Percentiles rank a stretch among this genome's conserved stretches.
Conservation (phyloP, 2,329 filamentous ascomycete genomes). For the Fusarium devonianum region DNA sequence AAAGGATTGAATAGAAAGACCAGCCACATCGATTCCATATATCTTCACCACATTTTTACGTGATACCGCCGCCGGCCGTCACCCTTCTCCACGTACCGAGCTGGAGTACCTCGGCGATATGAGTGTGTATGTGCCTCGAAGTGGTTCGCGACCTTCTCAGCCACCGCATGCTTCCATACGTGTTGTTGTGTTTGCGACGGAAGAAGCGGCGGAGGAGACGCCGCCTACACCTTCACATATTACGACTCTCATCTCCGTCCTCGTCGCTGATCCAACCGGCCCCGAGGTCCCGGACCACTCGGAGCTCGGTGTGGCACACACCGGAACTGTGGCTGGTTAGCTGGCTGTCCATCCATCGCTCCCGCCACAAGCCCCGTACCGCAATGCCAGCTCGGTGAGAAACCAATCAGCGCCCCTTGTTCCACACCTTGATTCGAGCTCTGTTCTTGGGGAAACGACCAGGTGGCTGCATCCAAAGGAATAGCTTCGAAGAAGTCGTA, state of each 20-base stretch:
- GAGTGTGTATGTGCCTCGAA: no score
- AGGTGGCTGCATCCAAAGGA: constrained; percentile 1
- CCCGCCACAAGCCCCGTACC: no score
- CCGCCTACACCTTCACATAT: no score
- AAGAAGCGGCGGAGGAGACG: no score
- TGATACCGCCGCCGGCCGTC: constrained; percentile 4
- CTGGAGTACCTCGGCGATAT: not conserved
- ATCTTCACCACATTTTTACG: constrained; percentile 4
- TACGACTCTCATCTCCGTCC: no score
- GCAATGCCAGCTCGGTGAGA: not conserved
- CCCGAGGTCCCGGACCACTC: no score
- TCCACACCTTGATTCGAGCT: constrained; percentile 12
- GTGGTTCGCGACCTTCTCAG: no score
- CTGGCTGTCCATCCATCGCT: no score
- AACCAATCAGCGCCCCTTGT: constrained; percentile 2
- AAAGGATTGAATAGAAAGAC: no score
- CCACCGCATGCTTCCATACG: no score
- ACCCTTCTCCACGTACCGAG: not conserved
- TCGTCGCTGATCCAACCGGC: no score
- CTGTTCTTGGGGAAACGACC: constrained; percentile 25
- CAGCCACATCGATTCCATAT: not conserved
- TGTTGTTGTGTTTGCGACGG: no score
- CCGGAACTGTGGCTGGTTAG: not conserved
- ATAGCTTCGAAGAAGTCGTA: not conserved
- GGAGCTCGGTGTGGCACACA: constrained; percentile 1